phyloP scores from a whole-genome alignment of 2,329 filamentous ascomycete genomes.

The Phaeosphaeriaceae sp. region DNA sequence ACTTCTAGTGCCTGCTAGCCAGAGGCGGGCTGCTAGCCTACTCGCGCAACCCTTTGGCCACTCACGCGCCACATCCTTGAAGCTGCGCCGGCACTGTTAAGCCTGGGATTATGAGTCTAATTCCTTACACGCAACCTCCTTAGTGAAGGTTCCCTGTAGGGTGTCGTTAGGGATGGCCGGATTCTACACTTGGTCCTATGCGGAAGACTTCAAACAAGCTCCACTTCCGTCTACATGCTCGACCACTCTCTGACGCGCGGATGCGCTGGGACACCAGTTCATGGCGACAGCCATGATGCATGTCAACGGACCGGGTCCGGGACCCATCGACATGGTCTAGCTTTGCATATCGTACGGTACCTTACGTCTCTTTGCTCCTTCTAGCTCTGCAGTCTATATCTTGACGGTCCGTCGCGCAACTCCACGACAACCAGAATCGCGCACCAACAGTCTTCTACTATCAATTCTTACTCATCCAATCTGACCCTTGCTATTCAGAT shows the following conservation, averaged over 20 bases:
- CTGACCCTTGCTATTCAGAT: not conserved
- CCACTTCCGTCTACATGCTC: slow-evolving; percentile 28
- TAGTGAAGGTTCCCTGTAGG: slow-evolving; percentile 29
- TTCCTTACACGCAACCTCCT: slow-evolving; percentile 36
- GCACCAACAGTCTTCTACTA: not conserved
- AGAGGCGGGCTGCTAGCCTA: slow-evolving; percentile 32
- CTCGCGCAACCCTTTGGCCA: slow-evolving; percentile 11
- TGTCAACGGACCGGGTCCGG: slow-evolving; percentile 22
- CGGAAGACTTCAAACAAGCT: slow-evolving; percentile 32
- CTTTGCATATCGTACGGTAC: slow-evolving; percentile 31
- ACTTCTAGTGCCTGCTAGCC: slow-evolving; percentile 23
- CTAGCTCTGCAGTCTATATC: slow-evolving; percentile 16
- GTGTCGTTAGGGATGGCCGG: slow-evolving; percentile 15
- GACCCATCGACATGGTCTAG: slow-evolving; percentile 20
- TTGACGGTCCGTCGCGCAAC: slow-evolving; percentile 23
- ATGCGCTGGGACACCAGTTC: slow-evolving; percentile 22
- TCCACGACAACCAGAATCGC: slow-evolving; percentile 3
- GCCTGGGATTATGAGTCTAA: slow-evolving; percentile 14
- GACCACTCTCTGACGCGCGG: slow-evolving; percentile 26
- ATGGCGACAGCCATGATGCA: slow-evolving; percentile 25
- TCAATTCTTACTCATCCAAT: not conserved
- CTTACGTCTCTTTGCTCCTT: slow-evolving; percentile 22
- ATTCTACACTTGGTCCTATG: slow-evolving; percentile 26
- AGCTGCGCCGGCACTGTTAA: slow-evolving; percentile 15
- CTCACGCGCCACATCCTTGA: slow-evolving; percentile 8